Evolutionary conservation across 306 rosid species (phyloP), one percentile per base, ranked within the genome.

Genomic region (Pyrus bretschneideri): DNA sequence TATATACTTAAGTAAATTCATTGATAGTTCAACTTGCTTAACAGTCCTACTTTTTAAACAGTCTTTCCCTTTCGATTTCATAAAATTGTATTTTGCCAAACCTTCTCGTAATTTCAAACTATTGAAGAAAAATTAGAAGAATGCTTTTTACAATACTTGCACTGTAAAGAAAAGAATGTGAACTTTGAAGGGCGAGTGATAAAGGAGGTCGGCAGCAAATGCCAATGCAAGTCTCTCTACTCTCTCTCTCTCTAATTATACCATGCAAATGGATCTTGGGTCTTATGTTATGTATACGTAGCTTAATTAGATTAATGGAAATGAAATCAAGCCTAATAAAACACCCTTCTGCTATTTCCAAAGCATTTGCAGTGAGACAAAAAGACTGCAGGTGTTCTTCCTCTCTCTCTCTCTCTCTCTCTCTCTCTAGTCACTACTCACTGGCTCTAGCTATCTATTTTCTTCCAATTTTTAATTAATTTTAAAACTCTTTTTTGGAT

Each of bases 351-450:
- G 82, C 76, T 79, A 83, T 86, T 87, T 82, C 90, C 91, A 76
- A 90, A 76, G 93, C 91, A 81, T 76, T 80, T 15, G 67, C 80
- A 84, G 73, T 78, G 70, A 52, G 87, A 86, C 84, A 84, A 79
- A 69, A 78, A 81, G 25, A 73, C 85, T 77, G 93, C 95, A 86
- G 83, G 85, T 78, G 85, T 76, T 80, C 78, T 80, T 73, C 67
- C 19, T 4, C 35, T 14, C 54, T 70, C 38, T 70, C 85, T 73
- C 85, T 77, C 78, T 52, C 35, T n/a, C 44, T 62, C 3, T 59
- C 72, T 52, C 54, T 21, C 61, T 27, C 19, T 25, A 23, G 55
- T 15, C 55, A 46, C 12, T 10, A 46, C 11, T 54, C 64, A 5
- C 4, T 6, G 3, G 0, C 25, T 12, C 63, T 15, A 17, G 25